Evolutionary conservation across 164 flowering plant species (phyloP), one percentile per base, ranked within the genome.

Genomic region (Sextonia rubra): DNA sequence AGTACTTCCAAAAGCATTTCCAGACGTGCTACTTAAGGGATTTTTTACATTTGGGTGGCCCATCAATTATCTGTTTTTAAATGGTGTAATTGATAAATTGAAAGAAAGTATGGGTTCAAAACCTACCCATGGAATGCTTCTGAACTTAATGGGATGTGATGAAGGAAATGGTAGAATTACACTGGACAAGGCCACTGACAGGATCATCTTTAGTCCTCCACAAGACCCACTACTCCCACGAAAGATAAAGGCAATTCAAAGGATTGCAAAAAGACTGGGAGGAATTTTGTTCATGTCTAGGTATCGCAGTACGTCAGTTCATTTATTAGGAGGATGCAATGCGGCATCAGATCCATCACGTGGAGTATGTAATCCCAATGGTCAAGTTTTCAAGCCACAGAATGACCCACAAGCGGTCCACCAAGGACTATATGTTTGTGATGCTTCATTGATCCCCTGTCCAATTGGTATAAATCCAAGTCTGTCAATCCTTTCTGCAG

Each of bases 271-370:
- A 66, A 88, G 82, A 70, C 55, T 88, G 67, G 88, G 91, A 72
- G 89, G 91, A 71, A 68, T 84, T 14, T 82, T 88, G 47, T 86
- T 83, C 80, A 76, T 88, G 83, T 82, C 89, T 69, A 82, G 77
- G 74, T 79, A 69, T 26, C 71, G 88, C 48, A 88, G 91, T 84
- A 80, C 87, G 18, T 81, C 89, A 0, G 89, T 88, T 69, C 91
- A 88, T 79, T 88, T 83, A 64, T 76, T 86, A 81, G 91, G 91
- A 60, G 88, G 91, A 22, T 86, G 91, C 77, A 80, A 75, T 79
- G 89, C 80, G 30, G 79, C 91, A 56, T 64, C 85, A 58, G 81
- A 84, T 78, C 63, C 77, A 76, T 76, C 80, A 32, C 25, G 64
- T n/a, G 89, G 89, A 11, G 91, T 88, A 20, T 88, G 91, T 58